Base-by-base conservation (phyloP, 495 filamentous ascomycete genomes). In the Tuber borchii region DNA sequence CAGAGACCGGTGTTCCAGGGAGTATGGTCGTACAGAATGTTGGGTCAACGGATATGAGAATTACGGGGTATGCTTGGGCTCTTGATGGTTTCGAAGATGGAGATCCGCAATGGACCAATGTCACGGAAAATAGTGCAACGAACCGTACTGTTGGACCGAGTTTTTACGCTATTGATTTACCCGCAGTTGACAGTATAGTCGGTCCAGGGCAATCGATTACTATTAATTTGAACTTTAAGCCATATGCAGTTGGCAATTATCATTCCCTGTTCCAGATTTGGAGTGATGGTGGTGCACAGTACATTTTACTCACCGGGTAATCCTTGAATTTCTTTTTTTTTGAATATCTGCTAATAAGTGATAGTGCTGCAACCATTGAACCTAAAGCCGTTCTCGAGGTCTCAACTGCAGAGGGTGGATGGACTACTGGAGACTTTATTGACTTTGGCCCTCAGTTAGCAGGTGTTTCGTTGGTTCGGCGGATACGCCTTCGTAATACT, bases 21-120 rank as follows among this genome's bases (percentile, higher is more conserved):
- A 77, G 80, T 39, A 83, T 85, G 70, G 83, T 82, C 31, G 75
- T 86, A 31, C 71, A 80, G 31, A 86, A 86, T 73, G 61, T 82
- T 69, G 84, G 84, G 17, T 73, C 75, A 2, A 71, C 78, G 1
- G 71, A 76, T 19, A 70, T 86, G 73, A 83, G 56, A 19, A 86
- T 86, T 37, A 65, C 83, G 20, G 85, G 85, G 1, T 83, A 81
- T 73, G 80, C 81, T 56, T 86, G 80, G 72, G 81, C 81, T 5
- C 73, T 76, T 70, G 79, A 80, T 31, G 79, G 74, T 39, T 73
- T 82, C 34, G 79, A 82, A 46, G 78, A 78, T 22, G 68, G 43
- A 8, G 68, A n/a, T 44, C 74, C 70, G 5, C 16, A 26, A 9
- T 84, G 76, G 45, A 80, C 75, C 2, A 84, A 85, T 43, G 78